phyloP scores from a whole-genome alignment of 306 rosid species.

The Nissolia schottii region DNA sequence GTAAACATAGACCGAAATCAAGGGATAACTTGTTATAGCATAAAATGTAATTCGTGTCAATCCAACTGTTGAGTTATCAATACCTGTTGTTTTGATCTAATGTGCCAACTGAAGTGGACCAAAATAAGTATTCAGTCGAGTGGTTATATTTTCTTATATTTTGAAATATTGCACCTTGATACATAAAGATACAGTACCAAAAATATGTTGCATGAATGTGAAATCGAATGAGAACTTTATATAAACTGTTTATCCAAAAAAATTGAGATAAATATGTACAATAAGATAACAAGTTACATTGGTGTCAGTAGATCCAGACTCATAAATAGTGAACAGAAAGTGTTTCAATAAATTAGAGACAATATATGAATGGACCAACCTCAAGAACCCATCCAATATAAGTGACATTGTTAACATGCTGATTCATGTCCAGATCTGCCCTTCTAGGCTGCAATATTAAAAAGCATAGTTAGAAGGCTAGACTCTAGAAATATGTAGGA shows the following conservation, averaged over 20 bases:
- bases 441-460: conserved; percentile 72
- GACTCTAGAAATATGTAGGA: conserved; percentile 2
- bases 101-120: neutral
- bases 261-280: neutral
- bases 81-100: neutral
- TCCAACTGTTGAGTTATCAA: neutral
- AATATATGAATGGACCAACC: conserved; percentile 48
- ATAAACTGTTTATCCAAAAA: neutral
- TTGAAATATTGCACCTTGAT: neutral
- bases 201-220: neutral
- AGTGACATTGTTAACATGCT: conserved; percentile 87
- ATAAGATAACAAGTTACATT: too few species aligned
- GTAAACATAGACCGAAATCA: neutral
- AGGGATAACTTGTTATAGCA: neutral
- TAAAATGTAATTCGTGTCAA: neutral
- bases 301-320: neutral
- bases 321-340: neutral
- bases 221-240: neutral
- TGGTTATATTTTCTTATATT: neutral
- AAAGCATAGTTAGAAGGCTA: conserved; percentile 34
- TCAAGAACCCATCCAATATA: conserved; percentile 97
- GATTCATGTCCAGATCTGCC: conserved; percentile 96
- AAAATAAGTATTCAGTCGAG: neutral
- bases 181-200: neutral
- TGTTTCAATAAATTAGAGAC: conserved; percentile 2